Base-by-base conservation (phyloP, 306 rosid species). In the Trichosanthes truncata region DNA sequence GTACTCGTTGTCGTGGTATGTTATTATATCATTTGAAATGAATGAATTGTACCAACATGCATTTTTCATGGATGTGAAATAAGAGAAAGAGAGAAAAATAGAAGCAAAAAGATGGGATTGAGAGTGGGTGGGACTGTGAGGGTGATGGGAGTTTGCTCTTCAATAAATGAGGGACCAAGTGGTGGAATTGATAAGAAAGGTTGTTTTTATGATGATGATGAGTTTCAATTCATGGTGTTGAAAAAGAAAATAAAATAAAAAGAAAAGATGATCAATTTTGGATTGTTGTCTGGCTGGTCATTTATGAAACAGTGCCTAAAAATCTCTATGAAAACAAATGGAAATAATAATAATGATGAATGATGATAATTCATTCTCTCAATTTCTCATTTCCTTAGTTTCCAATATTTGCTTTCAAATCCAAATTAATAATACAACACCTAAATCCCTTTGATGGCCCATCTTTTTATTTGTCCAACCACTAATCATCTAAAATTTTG, bases 121-220 rank as follows among this genome's bases (percentile, higher is more conserved):
- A 29, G 20, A 38, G 7, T 20, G 29, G 49, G 25, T 36, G 48
- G 74, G 45, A 63, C 23, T 63, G 0, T 26, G 74, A 67, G 17
- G 51, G 51, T 38, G 74, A 67, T 67, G 74, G 51, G 49, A 67
- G 74, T 67, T 67, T 38, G 74, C 8, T 38, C 49, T 67, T 67
- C 29, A 67, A 67, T 67, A 36, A 67, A 36, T 67, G 74, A 67
- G 74, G 9, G 74, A 3, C 13, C 72, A 17, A 14, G 0, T 33
- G 25, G 46, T 33, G 26, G 46, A 65, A 38, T 38, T 38, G 29
- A 67, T 38, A 38, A 67, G 31, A 38, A 38, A 38, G 7, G 3
- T 36, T 38, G 29, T 7, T 35, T 7, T 35, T 61, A 61, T 61
- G 18, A 63, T 65, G 2, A 36, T 67, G 4, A 31, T 3, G 23